These are phyloP conservation scores for Neofusicoccum cordaticola DNA, from an alignment of 2,329 filamentous ascomycete genomes.

Conservation along the genomic window DNA sequence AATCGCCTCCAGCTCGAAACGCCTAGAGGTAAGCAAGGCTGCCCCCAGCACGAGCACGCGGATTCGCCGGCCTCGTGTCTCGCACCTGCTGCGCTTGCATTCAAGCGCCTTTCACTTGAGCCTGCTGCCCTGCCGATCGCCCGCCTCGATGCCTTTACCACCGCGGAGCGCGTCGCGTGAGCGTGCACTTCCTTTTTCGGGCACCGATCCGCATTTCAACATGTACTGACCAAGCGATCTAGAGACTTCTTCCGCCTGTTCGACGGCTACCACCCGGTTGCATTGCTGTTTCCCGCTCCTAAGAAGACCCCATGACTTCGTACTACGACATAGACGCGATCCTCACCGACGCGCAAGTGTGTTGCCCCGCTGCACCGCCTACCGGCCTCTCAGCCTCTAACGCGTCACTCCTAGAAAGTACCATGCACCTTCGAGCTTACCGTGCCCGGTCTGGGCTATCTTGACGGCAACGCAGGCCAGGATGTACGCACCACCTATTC, in stretches of 20 bases:
- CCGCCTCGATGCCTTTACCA: not conserved
- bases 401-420: conserved; percentile 65
- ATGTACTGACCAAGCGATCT: not conserved
- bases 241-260: not conserved
- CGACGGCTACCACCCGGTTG: not conserved
- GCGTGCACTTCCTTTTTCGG: conserved; percentile 14
- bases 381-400: not conserved
- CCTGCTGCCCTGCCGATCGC: not conserved
- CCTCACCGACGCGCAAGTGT: conserved; percentile 77
- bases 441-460: conserved; percentile 79
- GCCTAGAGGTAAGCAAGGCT: conserved; percentile 10
- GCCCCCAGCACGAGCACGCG: not conserved
- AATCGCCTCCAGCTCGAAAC: not conserved
- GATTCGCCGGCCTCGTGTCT: not conserved
- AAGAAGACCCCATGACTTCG: conserved; percentile 45
- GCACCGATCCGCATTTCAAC: not conserved
- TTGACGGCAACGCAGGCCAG: conserved; percentile 75
- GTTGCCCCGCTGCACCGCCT: conserved; percentile 5
- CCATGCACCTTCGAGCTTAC: conserved; percentile 93
- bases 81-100: not conserved
- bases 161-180: conserved; percentile 12
- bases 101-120: not conserved
- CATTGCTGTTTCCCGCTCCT: not conserved
- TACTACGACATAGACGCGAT: conserved; percentile 87
- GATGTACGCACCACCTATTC: conserved; percentile 41